Percentiles rank a stretch among this genome's conserved stretches.
Evolutionary conservation across 306 rosid genomes (phyloP).

Genomic region (Malus sylvestris): DNA sequence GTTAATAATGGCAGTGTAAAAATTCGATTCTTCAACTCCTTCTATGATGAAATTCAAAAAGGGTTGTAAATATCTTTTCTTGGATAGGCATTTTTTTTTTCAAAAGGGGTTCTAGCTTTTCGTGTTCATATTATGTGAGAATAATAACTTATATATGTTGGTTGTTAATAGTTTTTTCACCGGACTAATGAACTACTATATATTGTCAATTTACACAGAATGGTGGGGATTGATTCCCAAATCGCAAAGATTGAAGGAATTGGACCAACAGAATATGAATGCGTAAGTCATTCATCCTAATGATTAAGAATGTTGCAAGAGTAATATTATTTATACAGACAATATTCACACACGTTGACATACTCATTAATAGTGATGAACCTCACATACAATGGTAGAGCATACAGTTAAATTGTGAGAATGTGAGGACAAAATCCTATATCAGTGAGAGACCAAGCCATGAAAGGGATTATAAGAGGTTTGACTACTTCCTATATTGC

Average conservation of each 20-base stretch:
- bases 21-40: conserved; percentile 58
- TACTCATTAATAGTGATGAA: too few relatives aligned
- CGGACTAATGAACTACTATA: not conserved
- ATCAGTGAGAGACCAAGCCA: too few relatives aligned
- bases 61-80: conserved; percentile 12
- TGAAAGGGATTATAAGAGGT: too few relatives aligned
- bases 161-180: not conserved
- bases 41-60: not conserved
- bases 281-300: not conserved
- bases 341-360: not conserved
- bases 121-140: conserved; percentile 4
- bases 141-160: conserved; percentile 11
- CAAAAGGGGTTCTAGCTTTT: conserved; percentile 2
- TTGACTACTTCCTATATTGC: too few relatives aligned
- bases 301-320: conserved; percentile 3
- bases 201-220: conserved; percentile 11
- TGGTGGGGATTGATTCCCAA: conserved; percentile 10
- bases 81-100: conserved; percentile 3
- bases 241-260: conserved; percentile 9
- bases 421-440: too few relatives aligned
- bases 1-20: conserved; percentile 15
- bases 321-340: not conserved
- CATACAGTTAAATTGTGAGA: too few relatives aligned
- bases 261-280: conserved; percentile 5
- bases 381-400: not conserved